phyloP scores from a whole-genome alignment of 148 eudicot species.

The Mesembryanthemum crystallinum region DNA sequence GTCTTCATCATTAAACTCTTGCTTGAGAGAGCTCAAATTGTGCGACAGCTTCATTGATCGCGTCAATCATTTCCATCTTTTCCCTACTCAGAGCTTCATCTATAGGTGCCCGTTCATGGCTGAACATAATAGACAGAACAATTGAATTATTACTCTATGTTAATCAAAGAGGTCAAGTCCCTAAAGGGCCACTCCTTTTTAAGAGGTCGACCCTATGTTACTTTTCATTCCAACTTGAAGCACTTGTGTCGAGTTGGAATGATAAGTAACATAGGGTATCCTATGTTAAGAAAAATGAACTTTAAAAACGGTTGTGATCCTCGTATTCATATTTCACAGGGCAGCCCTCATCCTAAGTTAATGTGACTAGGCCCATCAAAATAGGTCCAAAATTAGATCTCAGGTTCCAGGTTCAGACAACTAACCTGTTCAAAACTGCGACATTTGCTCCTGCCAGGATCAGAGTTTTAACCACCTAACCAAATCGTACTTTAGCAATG shows the following conservation, averaged over 20 bases:
- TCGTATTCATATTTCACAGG: no score
- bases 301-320: no score
- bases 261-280: no score
- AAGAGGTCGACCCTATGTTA: no score
- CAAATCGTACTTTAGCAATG: not conserved
- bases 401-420: not conserved
- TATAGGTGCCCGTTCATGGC: slow-evolving; percentile 75
- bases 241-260: no score
- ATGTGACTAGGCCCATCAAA: not conserved
- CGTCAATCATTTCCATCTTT: slow-evolving; percentile 67
- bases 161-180: no score
- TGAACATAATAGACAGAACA: slow-evolving; percentile 16
- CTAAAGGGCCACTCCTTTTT: no score
- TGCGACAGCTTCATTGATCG: slow-evolving; percentile 54
- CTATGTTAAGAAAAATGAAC: no score
- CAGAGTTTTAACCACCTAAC: slow-evolving; percentile 68
- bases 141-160: not conserved
- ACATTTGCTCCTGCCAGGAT: slow-evolving; percentile 66
- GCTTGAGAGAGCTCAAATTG: slow-evolving; percentile 56
- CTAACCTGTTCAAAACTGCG: slow-evolving; percentile 59
- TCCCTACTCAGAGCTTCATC: slow-evolving; percentile 61
- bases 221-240: no score
- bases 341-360: not conserved
- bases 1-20: slow-evolving; percentile 35
- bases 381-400: not conserved